Evolutionary conservation across 495 filamentous ascomycete species (phyloP).

Genomic region (Haplographium delicatum): DNA sequence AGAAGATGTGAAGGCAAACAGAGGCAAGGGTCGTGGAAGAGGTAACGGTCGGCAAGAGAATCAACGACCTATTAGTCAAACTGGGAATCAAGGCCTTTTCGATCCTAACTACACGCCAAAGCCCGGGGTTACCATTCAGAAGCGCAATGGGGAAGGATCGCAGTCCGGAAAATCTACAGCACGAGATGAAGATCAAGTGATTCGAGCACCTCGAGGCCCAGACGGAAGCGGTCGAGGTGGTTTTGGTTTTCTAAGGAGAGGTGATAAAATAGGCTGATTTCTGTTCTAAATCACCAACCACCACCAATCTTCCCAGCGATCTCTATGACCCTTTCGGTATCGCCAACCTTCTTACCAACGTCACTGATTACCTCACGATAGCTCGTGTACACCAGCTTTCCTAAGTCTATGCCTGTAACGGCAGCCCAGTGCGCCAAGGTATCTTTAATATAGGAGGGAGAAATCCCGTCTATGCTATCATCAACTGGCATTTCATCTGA

Average conservation of each 20-base stretch:
- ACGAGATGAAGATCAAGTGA: conserved; percentile 43
- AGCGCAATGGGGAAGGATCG: conserved; percentile 41
- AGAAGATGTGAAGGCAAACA: conserved; percentile 32
- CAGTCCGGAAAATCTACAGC: conserved; percentile 37
- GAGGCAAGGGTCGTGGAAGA: conserved; percentile 23
- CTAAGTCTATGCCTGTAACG: conserved; percentile 61
- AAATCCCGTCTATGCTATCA: conserved; percentile 50
- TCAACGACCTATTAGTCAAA: conserved; percentile 17
- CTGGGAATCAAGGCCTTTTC: conserved; percentile 38
- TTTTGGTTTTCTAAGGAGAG: conserved; percentile 42
- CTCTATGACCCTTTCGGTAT: conserved; percentile 80
- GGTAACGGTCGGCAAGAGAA: conserved; percentile 19
- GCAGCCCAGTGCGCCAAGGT: conserved; percentile 68
- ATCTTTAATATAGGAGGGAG: conserved; percentile 47
- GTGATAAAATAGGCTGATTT: conserved; percentile 24
- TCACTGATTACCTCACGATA: conserved; percentile 92
- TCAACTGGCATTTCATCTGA: conserved; percentile 19
- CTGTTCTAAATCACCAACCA: conserved; percentile 64
- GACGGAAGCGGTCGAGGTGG: conserved; percentile 71
- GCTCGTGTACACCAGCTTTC: conserved; percentile 74
- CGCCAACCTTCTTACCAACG: conserved; percentile 69
- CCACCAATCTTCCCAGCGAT: conserved; percentile 90
- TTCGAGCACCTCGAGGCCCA: conserved; percentile 68
- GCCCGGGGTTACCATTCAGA: conserved; percentile 49
- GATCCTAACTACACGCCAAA: conserved; percentile 67